These are phyloP conservation scores for Xylaria sp. DNA, from an alignment of 2,329 filamentous ascomycete species.

Conservation along the genomic window DNA sequence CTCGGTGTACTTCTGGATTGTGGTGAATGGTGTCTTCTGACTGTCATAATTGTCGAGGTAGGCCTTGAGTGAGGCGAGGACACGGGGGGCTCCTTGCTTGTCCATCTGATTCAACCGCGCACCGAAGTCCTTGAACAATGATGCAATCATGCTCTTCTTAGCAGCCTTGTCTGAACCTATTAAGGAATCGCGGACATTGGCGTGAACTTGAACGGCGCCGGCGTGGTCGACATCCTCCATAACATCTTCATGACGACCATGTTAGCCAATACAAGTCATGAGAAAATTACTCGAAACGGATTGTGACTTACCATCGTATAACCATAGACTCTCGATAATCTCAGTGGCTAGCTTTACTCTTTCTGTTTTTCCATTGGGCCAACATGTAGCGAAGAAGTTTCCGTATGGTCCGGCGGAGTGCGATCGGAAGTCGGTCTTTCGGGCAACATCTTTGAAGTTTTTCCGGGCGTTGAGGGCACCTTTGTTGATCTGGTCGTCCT, in stretches of 20 bases:
- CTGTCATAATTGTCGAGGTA: conserved; percentile 43
- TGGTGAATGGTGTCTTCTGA: conserved; percentile 39
- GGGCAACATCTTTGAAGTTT: conserved; percentile 38
- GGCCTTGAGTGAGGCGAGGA: conserved; percentile 35
- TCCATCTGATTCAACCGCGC: conserved; percentile 37
- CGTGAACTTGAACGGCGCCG: conserved; percentile 36
- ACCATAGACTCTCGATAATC: conserved; percentile 41
- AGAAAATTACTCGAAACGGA: neutral
- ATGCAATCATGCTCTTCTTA: conserved; percentile 37
- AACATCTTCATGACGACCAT: conserved; percentile 28
- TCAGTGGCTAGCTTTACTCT: conserved; percentile 40
- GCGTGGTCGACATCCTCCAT: conserved; percentile 40
- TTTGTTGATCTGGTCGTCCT: conserved; percentile 38
- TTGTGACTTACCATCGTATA: conserved; percentile 40
- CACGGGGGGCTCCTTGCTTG: conserved; percentile 35
- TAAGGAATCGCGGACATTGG: conserved; percentile 36
- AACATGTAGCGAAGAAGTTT: conserved; percentile 40
- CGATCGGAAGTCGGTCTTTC: conserved; percentile 35
- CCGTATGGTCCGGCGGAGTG: conserved; percentile 39
- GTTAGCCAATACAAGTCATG: conserved; percentile 12
- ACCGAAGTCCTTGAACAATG: conserved; percentile 38
- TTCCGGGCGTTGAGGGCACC: conserved; percentile 38
- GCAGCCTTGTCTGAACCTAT: conserved; percentile 24
- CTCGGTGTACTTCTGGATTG: conserved; percentile 41
- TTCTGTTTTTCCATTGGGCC: conserved; percentile 40